phyloP scores from a whole-genome alignment of 148 eudicot species.

The Rhododendron molle region DNA sequence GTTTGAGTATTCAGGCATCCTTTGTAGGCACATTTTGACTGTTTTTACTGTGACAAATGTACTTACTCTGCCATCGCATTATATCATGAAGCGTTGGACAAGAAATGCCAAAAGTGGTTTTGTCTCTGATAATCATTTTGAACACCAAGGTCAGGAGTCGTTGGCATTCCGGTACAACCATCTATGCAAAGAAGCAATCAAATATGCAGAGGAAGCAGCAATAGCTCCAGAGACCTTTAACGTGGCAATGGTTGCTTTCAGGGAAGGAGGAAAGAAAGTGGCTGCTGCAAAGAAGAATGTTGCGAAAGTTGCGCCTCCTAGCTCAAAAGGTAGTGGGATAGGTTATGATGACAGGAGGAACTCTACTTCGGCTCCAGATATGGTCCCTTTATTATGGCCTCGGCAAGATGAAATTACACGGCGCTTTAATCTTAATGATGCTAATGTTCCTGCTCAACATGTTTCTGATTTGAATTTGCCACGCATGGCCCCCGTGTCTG shows the following conservation, averaged over 20 bases:
- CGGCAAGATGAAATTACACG: slow-evolving; percentile 61
- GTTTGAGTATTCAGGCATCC: slow-evolving; percentile 89
- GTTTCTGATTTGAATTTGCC: slow-evolving; percentile 57
- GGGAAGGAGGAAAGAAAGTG: slow-evolving; percentile 66
- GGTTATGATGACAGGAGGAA: slow-evolving; percentile 45
- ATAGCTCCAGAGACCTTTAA: slow-evolving; percentile 55
- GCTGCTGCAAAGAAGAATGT: slow-evolving; percentile 51
- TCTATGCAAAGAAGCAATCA: slow-evolving; percentile 76
- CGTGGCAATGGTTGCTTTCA: slow-evolving; percentile 53
- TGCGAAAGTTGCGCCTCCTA: slow-evolving; percentile 45
- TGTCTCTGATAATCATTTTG: slow-evolving; percentile 36
- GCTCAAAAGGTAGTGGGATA: slow-evolving; percentile 40
- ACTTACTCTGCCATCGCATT: slow-evolving; percentile 86
- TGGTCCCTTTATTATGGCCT: slow-evolving; percentile 80
- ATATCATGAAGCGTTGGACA: slow-evolving; percentile 88
- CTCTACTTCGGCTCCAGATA: slow-evolving; percentile 38
- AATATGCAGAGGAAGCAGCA: slow-evolving; percentile 77
- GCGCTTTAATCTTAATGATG: slow-evolving; percentile 73
- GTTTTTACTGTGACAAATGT: slow-evolving; percentile 89
- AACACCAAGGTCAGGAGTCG: slow-evolving; percentile 40
- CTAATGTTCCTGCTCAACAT: slow-evolving; percentile 39
- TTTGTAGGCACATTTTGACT: slow-evolving; percentile 85
- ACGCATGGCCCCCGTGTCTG: slow-evolving; percentile 63
- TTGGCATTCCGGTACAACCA: slow-evolving; percentile 57
- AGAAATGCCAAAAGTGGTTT: slow-evolving; percentile 61